These are phyloP conservation scores for Mycena indigotica DNA, from an alignment of 768 basidiomycete species.

Conservation along the genomic window DNA sequence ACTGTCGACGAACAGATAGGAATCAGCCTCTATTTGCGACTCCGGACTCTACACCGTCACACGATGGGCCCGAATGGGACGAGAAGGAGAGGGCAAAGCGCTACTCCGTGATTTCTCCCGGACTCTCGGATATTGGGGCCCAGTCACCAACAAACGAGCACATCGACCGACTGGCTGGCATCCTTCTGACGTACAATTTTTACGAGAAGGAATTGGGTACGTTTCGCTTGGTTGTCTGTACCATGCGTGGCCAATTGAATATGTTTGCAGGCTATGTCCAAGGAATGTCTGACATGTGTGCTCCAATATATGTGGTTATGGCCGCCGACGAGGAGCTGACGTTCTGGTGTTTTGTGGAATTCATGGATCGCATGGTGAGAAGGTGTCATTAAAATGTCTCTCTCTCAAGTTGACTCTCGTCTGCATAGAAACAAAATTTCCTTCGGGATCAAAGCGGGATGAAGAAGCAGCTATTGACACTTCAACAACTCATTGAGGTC, in stretches of 20 bases:
- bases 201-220: conserved; percentile 85
- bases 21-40: conserved; percentile 86
- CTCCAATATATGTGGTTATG: conserved; percentile 91
- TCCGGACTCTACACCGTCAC: conserved; percentile 33
- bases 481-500: conserved; percentile 87
- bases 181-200: conserved; percentile 90
- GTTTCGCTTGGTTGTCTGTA: conserved; percentile 31
- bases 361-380: conserved; percentile 95
- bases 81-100: conserved; percentile 59
- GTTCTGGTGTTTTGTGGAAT: conserved; percentile 94
- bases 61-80: conserved; percentile 36
- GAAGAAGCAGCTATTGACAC: conserved; percentile 87
- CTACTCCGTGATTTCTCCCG: conserved; percentile 76
- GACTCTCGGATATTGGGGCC: conserved; percentile 72
- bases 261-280: conserved; percentile 82
- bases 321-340: conserved; percentile 86
- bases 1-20: conserved; percentile 94
- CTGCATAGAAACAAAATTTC: conserved; percentile 80
- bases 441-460: conserved; percentile 96
- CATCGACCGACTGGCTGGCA: conserved; percentile 81
- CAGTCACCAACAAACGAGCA: conserved; percentile 91
- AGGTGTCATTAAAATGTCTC: conserved; percentile 27
- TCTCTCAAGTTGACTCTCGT: conserved; percentile 6
- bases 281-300: conserved; percentile 96
- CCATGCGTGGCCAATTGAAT: conserved; percentile 4